Evolutionary conservation across 176 grass and related monocot species (phyloP).

Genomic region (Avena insularis): DNA sequence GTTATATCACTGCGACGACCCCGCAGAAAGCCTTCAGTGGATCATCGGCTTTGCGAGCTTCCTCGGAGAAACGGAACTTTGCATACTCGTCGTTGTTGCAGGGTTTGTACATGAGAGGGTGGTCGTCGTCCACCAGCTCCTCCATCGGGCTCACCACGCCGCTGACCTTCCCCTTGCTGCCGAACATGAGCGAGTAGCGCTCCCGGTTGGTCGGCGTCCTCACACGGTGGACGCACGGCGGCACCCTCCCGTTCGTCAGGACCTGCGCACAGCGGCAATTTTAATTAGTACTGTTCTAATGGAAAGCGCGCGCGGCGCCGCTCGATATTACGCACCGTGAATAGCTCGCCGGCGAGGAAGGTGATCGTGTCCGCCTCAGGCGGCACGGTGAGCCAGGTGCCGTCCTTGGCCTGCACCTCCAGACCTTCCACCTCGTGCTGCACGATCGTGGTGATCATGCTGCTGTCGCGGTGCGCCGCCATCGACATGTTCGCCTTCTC

Average conservation of each 20-base stretch:
- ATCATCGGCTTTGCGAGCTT: too few relatives aligned
- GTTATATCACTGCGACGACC: too few relatives aligned
- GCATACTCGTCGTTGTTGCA: too few relatives aligned
- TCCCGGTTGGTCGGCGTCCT: neutral
- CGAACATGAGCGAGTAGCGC: neutral
- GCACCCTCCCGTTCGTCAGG: neutral
- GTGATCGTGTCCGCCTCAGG: neutral
- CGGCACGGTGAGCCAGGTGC: neutral
- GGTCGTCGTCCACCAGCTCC: neutral
- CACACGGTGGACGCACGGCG: neutral
- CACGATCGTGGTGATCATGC: conserved; percentile 33
- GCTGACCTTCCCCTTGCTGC: neutral
- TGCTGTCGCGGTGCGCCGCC: conserved; percentile 37
- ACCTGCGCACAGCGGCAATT: neutral
- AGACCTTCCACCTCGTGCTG: conserved; percentile 48
- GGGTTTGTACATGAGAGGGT: neutral
- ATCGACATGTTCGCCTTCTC: conserved; percentile 4
- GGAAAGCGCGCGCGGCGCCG: neutral
- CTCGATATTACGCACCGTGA: neutral
- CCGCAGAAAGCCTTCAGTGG: too few relatives aligned
- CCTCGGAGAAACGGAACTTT: too few relatives aligned
- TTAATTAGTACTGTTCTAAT: neutral
- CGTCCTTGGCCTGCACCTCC: neutral
- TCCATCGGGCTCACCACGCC: neutral
- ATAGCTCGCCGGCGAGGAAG: neutral